Conservation (phyloP, 768 basidiomycete species). For the Coprinopsis cinerea region DNA sequence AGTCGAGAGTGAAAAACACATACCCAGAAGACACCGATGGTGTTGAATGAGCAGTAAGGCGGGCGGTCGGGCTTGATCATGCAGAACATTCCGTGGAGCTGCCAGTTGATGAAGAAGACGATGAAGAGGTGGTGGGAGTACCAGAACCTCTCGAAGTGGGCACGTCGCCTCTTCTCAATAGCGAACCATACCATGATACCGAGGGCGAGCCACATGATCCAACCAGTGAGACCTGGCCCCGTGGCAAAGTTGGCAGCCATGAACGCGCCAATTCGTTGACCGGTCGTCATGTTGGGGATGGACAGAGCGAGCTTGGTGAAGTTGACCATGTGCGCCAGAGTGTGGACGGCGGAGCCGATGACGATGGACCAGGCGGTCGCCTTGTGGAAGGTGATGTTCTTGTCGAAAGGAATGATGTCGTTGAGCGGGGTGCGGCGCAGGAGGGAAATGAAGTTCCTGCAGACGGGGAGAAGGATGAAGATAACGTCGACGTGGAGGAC, state of each 20-base stretch:
- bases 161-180: constrained; percentile 69
- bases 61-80: constrained; percentile 90
- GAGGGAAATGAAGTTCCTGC: constrained; percentile 90
- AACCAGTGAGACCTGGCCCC: constrained; percentile 78
- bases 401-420: constrained; percentile 87
- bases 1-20: constrained; percentile 20
- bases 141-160: constrained; percentile 87
- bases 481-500: constrained; percentile 88
- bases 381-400: constrained; percentile 88
- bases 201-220: constrained; percentile 78
- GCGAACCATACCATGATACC: constrained; percentile 83
- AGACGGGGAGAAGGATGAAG: constrained; percentile 92
- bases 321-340: constrained; percentile 82
- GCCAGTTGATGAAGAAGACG: constrained; percentile 91
- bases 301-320: constrained; percentile 60
- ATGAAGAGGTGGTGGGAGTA: constrained; percentile 87
- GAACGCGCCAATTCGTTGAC: constrained; percentile 62
- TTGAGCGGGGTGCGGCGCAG: constrained; percentile 83
- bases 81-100: constrained; percentile 94
- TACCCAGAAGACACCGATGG: constrained; percentile 94
- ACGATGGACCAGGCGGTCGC: constrained; percentile 90
- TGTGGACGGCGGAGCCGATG: constrained; percentile 68
- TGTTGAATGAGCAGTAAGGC: constrained; percentile 81
- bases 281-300: constrained; percentile 45
- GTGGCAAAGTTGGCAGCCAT: constrained; percentile 74